Evolutionary conservation across 1,139 yeast genomes (phyloP), one percentile per base, ranked within the genome.

Genomic region (Magnusiomyces clavatus): DNA sequence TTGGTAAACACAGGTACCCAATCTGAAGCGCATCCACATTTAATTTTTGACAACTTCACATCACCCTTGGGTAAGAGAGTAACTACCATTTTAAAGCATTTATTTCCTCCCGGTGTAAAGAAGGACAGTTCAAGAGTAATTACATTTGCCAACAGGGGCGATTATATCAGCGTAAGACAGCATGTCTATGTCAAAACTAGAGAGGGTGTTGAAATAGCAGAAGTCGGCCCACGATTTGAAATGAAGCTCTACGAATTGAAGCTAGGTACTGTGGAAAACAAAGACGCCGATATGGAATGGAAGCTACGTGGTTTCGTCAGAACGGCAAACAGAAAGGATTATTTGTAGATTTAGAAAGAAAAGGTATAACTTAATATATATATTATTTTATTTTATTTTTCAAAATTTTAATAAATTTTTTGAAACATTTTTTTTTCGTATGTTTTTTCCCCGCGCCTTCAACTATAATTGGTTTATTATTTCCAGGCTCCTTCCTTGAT

Each of bases 271-370:
- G 73, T 92, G 57, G 98, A 92, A 62, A 88, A 90, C 67, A 86
- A 86, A 70, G 97, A 94, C 68, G 96, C 97, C n/a, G 98, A 92
- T 64, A 82, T 88, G 35, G 99, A 92, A 69, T 92, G 98, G 98
- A 88, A 87, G 72, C 74, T 87, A 61, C 80, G 95, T 68, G 82
- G 97, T 61, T 92, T 90, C 63, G 88, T 89, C 50, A 79, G 97
- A 66, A 92, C 98, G 36, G 97, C 96, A 24, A 89, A 85, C 69
- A 82, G 96, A 70, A 92, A 92, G 74, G 94, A 89, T 67, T 89
- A 90, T 67, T 73, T 92, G 56, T 71, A 65, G 56, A 19, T 46
- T 37, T 31, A 16, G 14, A 14, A 14, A 16, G 14, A 16, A 31
- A 14, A 14, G 13, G 14, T 34, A 14, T 11, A 24, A 8, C 13